phyloP scores from a whole-genome alignment of 768 basidiomycete genomes.

The Suillus clintonianus region DNA sequence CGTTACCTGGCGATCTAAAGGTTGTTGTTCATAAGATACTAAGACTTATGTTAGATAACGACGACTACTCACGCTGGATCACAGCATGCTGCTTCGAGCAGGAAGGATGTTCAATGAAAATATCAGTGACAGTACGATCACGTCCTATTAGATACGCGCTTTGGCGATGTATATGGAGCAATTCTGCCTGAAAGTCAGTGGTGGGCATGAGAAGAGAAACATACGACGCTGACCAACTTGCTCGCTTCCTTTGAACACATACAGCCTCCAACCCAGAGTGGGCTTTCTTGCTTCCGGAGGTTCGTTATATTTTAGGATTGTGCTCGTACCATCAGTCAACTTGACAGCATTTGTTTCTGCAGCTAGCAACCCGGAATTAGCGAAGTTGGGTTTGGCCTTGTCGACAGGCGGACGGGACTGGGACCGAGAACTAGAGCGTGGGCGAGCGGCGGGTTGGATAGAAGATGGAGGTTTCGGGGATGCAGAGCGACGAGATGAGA shows the following conservation, averaged over 20 bases:
- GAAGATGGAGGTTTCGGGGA: constrained; percentile 48
- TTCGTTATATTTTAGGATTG: constrained; percentile 96
- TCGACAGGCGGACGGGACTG: constrained; percentile 48
- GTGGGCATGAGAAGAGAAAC: neutral
- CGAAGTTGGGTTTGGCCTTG: constrained; percentile 89
- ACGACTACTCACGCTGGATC: constrained; percentile 74
- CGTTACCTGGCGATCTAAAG: constrained; percentile 74
- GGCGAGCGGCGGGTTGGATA: constrained; percentile 30
- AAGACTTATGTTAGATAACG: constrained; percentile 8
- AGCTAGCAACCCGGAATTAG: constrained; percentile 84
- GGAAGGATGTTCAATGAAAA: constrained; percentile 92
- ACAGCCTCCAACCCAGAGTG: constrained; percentile 85
- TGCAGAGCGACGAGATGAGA: constrained; percentile 53
- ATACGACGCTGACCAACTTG: constrained; percentile 71
- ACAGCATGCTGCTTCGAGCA: constrained; percentile 98
- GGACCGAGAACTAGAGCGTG: constrained; percentile 37
- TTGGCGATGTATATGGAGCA: constrained; percentile 91
- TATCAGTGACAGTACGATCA: constrained; percentile 83
- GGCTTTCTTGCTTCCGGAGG: constrained; percentile 98
- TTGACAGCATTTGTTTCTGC: constrained; percentile 94
- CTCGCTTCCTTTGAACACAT: constrained; percentile 95
- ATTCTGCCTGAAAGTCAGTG: constrained; percentile 48
- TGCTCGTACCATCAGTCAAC: constrained; percentile 70
- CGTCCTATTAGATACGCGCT: constrained; percentile 94
- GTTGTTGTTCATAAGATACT: constrained; percentile 5